Percentiles rank a stretch among this genome's conserved stretches.
phyloP scores from a whole-genome alignment of 2,329 filamentous ascomycete genomes.

The Botryotinia narcissicola region DNA sequence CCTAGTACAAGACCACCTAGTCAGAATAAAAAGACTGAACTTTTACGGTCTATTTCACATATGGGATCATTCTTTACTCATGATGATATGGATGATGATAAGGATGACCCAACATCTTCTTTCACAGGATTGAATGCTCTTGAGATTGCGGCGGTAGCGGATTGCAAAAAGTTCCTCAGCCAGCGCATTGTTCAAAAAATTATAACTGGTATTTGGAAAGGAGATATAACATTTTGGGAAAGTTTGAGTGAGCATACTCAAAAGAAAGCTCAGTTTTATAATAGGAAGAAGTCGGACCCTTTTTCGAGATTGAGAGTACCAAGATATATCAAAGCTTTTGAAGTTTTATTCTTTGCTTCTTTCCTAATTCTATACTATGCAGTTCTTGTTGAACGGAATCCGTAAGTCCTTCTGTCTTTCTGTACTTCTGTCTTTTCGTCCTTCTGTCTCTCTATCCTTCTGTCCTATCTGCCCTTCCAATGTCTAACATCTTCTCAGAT shows the following conservation, averaged over 20 bases:
- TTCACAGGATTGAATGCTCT: conserved; percentile 82
- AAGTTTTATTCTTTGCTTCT: conserved; percentile 74
- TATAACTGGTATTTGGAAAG: conserved; percentile 80
- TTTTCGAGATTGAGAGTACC: conserved; percentile 77
- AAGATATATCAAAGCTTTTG: conserved; percentile 80
- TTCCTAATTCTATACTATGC: conserved; percentile 81
- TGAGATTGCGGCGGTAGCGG: conserved; percentile 78
- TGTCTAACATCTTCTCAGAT: conserved; percentile 28
- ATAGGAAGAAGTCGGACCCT: conserved; percentile 62
- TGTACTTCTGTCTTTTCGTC: background rate
- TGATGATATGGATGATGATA: conserved; percentile 46
- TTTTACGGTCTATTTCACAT: conserved; percentile 52
- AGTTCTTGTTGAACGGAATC: conserved; percentile 74
- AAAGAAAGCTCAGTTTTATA: conserved; percentile 77
- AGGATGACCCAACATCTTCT: conserved; percentile 63
- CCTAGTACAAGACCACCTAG: conserved; percentile 25
- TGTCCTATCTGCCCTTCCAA: background rate
- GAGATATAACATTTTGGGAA: conserved; percentile 86
- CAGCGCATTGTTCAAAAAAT: conserved; percentile 80
- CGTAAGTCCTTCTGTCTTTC: conserved; percentile 35
- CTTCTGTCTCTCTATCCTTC: background rate
- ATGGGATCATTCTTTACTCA: conserved; percentile 42
- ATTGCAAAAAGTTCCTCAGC: conserved; percentile 81
- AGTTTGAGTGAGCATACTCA: conserved; percentile 67
- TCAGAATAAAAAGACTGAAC: conserved; percentile 30